Conservation (phyloP, 2,329 filamentous ascomycete genomes). For the Fusarium scirpi region DNA sequence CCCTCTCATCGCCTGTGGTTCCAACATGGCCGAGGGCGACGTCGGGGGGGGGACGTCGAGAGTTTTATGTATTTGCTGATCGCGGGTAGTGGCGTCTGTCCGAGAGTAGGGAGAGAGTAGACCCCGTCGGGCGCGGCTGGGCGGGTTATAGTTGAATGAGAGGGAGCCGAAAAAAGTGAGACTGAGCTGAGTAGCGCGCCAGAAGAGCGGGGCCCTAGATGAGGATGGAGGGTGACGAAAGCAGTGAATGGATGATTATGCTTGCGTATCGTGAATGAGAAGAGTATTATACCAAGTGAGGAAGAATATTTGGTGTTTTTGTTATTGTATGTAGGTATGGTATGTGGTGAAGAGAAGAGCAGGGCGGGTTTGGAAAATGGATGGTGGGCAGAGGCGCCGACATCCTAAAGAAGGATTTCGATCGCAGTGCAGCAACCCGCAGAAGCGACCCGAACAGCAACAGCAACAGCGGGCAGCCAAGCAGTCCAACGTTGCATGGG, state of each 20-base stretch:
- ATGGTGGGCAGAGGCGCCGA: slow-evolving; percentile 45
- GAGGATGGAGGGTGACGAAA: slow-evolving; percentile 21
- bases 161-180: slow-evolving; percentile 48
- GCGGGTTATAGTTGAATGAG: slow-evolving; percentile 39
- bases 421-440: background rate
- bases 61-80: slow-evolving; percentile 42
- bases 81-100: slow-evolving; percentile 42
- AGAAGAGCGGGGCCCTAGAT: slow-evolving; percentile 38
- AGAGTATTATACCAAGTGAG: slow-evolving; percentile 3
- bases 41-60: slow-evolving; percentile 30
- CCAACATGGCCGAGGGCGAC: slow-evolving; percentile 47
- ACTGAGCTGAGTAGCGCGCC: slow-evolving; percentile 43
- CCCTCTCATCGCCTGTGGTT: slow-evolving; percentile 50
- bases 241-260: slow-evolving; percentile 14
- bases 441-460: background rate
- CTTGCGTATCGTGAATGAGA: slow-evolving; percentile 9
- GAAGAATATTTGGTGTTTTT: slow-evolving; percentile 14
- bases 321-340: slow-evolving; percentile 23
- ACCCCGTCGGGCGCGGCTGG: slow-evolving; percentile 42
- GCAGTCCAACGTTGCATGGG: slow-evolving; percentile 49
- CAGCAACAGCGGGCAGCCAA: slow-evolving; percentile 12
- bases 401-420: slow-evolving; percentile 44
- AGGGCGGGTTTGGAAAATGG: slow-evolving; percentile 8
- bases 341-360: slow-evolving; percentile 23
- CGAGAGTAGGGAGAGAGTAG: slow-evolving; percentile 42